Base-by-base conservation (phyloP, 306 rosid genomes). In the Castanopsis chinensis region DNA sequence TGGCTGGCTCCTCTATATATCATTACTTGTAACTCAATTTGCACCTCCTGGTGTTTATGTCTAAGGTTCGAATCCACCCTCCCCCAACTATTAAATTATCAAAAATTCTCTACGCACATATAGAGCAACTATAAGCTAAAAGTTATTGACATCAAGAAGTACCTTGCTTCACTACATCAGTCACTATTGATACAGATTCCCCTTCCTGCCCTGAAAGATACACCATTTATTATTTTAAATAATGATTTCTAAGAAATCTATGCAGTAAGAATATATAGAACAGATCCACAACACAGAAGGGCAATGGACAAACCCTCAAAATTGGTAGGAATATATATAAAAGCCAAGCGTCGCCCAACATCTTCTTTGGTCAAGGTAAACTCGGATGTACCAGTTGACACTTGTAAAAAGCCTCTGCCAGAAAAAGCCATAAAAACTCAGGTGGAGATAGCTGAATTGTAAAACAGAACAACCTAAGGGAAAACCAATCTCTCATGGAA, bases 311-410 rank as follows among this genome's bases (percentile, higher is more conserved):
- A 83, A 95, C 99, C 99, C 85, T 95, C 99, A 83, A 95, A 88
- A 71, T 95, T 95, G 83, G 88, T 90, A 67, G 99, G 99, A 82
- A 93, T 76, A 78, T 91, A 95, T 5, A 82, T 89, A 85, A 93
- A 95, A 82, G 89, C 82, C 89, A 95, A 80, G 71, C 86, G 85
- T 23, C 69, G 88, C 35, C 97, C 98, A 83, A 95, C 88, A 83
- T 95, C 99, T 60, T 95, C 97, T 90, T 91, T 91, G 76, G 91
- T 89, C 87, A 95, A 85, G 82, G 90, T 85, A 78, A 93, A 95
- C 69, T 90, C 99, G 52, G 91, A 83, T 71, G 98, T 91, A 59
- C 98, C 98, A 51, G 92, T 88, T 75, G 94, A 93, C 70, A 91
- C 81, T 82, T 84, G 80, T 57, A 82, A 74, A 80, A 88, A 85